Base-by-base conservation (phyloP, 345 rosid species). In the Camelina sativa region DNA sequence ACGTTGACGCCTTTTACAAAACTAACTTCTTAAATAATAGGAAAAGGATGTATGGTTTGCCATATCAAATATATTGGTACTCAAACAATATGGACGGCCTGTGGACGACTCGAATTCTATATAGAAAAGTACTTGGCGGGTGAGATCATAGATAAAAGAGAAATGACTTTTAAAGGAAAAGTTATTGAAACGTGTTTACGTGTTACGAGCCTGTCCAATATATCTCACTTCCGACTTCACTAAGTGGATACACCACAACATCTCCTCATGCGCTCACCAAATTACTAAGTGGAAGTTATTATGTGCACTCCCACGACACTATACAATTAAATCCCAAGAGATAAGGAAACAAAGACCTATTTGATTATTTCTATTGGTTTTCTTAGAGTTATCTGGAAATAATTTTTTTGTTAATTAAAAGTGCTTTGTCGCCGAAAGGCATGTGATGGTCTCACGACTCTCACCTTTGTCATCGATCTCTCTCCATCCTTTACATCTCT, bases 281-380 rank as follows among this genome's bases (percentile, higher is more conserved):
- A 32, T 32, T 64, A 46, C 22, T 57, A 65, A 65, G 77, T 74
- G 77, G 77, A 20, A 65, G 19, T 46, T 65, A 65, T 73, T 65
- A 63, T 65, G 17, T 73, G 28, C 77, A 65, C 56, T 64, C 77
- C 56, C 28, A 73, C 77, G 38, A 55, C 47, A 53, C 23, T 28
- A 17, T 53, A 62, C 41, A 63, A 53, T 52, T 30, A 48, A 15
- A 22, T 60, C 67, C 65, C 40, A 48, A 22, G 59, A 20, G 75
- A 48, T 23, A 71, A 38, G 30, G 32, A 6, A 37, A 25, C 22
- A 25, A 11, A 60, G 0, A 32, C 23, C 11, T 8, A 52, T 67
- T 25, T 43, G 53, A 8, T 25, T 25, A 25, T 25, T 3, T 25
- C 3, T 25, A 25, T 2, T 25, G 28, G 8, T 0, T 44, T 44